Evolutionary conservation across 192 early-diverging fungal genomes (phyloP), one percentile per base, ranked within the genome.

Genomic region (Gamsiella multidivaricata): DNA sequence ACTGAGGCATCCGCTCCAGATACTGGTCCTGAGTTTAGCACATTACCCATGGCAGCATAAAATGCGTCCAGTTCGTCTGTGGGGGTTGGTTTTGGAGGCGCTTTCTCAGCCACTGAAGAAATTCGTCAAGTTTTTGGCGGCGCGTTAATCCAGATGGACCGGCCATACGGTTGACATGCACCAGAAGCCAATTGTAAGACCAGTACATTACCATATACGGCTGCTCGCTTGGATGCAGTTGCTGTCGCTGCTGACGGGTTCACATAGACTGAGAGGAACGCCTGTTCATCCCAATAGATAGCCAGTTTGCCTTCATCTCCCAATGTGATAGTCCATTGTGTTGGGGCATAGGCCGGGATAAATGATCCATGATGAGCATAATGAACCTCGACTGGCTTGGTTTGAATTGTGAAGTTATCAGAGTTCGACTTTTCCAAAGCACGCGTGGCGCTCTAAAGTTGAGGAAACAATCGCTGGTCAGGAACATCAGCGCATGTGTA

Each of bases 61-160:
- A 91, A 91, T 9, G 86, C 91, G 49, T 82, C 83, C 36, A 92
- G 54, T 53, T 88, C 89, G 70, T 90, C 88, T n/a, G 84, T 84
- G 9, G 88, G 42, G 17, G 47, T 17, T 29, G 58, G 12, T 32
- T 46, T 64, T 26, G 59, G 55, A 3, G 51, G 29, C 23, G 4
- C 54, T 37, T 22, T 26, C 51, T 39, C 18, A 10, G 22, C 20
- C 20, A 3, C 7, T 20, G 3, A 39, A n/a, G 39, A 14, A 7
- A 14, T 7, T 41, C 39, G 8, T 41, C 39, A 41, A 10, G 8
- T 10, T 41, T 41, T 10, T 41, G 39, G 39, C 39, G 12, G 37
- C 12, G 37, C 37, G 12, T 39, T 39, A 5, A 39, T 39, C 37
- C 7, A 39, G 37, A n/a, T n/a, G n/a, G n/a, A n/a, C n/a, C n/a